A percentile compares a stretch with the other conserved stretches of the same genome.
These are phyloP conservation scores for Phialophora expanda DNA, from an alignment of 2,329 filamentous ascomycete genomes.

Conservation along the genomic window DNA sequence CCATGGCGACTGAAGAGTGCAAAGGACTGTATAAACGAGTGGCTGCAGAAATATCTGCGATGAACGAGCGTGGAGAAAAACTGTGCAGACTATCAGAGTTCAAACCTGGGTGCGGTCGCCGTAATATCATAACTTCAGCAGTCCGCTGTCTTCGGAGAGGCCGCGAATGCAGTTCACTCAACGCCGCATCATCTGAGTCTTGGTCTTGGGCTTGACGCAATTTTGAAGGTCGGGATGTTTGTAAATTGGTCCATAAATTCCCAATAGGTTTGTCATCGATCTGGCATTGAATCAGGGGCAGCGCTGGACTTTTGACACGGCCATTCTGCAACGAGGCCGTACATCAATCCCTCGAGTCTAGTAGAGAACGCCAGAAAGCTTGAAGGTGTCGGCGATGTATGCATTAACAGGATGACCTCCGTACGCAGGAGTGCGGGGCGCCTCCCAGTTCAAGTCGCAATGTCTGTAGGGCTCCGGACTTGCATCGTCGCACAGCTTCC, in stretches of 20 bases:
- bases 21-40: constrained; percentile 17
- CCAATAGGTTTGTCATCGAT: not conserved
- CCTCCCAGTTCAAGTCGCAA: not conserved
- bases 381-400: not conserved
- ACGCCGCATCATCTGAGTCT: constrained; percentile 17
- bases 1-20: constrained; percentile 27
- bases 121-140: constrained; percentile 8
- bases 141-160: not conserved
- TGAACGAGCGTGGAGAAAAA: constrained; percentile 13
- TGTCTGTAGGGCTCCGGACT: not conserved
- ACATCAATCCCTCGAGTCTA: not conserved
- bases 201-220: constrained; percentile 17
- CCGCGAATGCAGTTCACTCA: too few relatives aligned
- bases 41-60: constrained; percentile 4
- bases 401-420: not conserved
- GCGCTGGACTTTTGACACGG: not conserved
- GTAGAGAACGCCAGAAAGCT: not conserved
- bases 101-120: not conserved
- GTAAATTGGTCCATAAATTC: constrained; percentile 4
- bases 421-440: not conserved
- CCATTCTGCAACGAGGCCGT: not conserved
- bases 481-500: not conserved
- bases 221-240: not conserved
- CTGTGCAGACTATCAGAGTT: constrained; percentile 1
- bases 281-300: constrained; percentile 17